phyloP scores from a whole-genome alignment of 2,329 filamentous ascomycete species.

The Tricladium varicosporioides region DNA sequence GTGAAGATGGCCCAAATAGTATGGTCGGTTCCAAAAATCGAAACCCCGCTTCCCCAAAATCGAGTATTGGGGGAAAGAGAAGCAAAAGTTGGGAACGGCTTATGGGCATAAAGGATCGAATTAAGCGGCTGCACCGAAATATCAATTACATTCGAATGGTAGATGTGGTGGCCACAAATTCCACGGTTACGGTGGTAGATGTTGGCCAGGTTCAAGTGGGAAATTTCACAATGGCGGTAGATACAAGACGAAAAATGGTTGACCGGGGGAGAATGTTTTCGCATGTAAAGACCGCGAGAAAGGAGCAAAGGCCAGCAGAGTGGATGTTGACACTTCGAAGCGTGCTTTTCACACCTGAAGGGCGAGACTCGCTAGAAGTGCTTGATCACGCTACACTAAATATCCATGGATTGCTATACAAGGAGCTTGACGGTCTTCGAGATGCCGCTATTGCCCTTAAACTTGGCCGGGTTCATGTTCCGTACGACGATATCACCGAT shows the following conservation, averaged over 20 bases:
- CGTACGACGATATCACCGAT: constrained; percentile 77
- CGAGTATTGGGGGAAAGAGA: constrained; percentile 40
- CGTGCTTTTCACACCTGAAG: constrained; percentile 83
- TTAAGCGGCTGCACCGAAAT: constrained; percentile 82
- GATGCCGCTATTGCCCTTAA: constrained; percentile 91
- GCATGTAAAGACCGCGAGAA: constrained; percentile 64
- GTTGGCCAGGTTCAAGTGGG: constrained; percentile 85
- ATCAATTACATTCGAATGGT: constrained; percentile 88
- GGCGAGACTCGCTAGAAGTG: constrained; percentile 80
- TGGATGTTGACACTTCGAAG: constrained; percentile 89
- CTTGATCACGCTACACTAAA: constrained; percentile 87
- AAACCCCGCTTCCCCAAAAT: constrained; percentile 21
- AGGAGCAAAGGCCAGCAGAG: constrained; percentile 75
- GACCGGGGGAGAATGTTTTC: constrained; percentile 88
- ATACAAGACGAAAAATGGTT: constrained; percentile 88
- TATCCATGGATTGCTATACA: constrained; percentile 86
- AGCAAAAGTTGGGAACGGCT: constrained; percentile 80
- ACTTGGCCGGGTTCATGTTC: constrained; percentile 83
- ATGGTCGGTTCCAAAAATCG: constrained; percentile 19
- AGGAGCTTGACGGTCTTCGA: constrained; percentile 79
- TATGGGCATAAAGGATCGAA: constrained; percentile 74
- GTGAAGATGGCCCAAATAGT: constrained; percentile 20
- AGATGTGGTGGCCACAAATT: constrained; percentile 81
- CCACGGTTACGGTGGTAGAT: constrained; percentile 71
- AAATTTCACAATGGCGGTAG: constrained; percentile 79